Conservation (phyloP, 1,139 yeast species). For the Schwanniomyces etchellsii region DNA sequence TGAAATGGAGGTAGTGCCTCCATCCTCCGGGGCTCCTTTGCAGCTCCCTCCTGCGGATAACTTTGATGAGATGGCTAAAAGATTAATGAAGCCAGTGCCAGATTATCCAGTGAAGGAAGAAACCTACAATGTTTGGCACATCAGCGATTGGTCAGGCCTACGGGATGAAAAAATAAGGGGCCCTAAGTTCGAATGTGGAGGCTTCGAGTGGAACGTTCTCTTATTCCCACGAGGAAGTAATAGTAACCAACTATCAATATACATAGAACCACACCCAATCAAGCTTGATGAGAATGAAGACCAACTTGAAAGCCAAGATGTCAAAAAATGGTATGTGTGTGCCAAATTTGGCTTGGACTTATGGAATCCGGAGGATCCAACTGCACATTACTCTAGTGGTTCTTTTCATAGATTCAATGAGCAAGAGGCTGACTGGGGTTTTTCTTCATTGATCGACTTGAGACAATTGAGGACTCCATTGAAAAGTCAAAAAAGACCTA, state of each 20-base stretch:
- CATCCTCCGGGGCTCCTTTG: neutral
- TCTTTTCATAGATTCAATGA: slow-evolving; percentile 77
- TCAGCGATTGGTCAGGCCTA: slow-evolving; percentile 57
- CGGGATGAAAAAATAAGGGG: slow-evolving; percentile 47
- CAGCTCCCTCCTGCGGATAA: slow-evolving; percentile 27
- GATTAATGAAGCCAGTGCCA: slow-evolving; percentile 37
- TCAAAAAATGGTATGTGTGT: slow-evolving; percentile 69
- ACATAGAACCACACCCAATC: slow-evolving; percentile 56
- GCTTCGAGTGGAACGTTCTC: slow-evolving; percentile 66
- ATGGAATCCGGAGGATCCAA: slow-evolving; percentile 75
- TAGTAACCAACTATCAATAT: slow-evolving; percentile 48
- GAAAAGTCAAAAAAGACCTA: slow-evolving; percentile 7
- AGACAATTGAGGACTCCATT: slow-evolving; percentile 32
- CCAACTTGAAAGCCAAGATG: slow-evolving; percentile 12
- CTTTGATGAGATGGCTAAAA: slow-evolving; percentile 20
- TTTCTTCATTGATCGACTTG: slow-evolving; percentile 66
- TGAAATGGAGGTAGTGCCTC: neutral
- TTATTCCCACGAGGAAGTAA: slow-evolving; percentile 74
- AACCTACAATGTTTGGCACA: slow-evolving; percentile 65
- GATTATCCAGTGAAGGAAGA: slow-evolving; percentile 39
- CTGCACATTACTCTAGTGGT: slow-evolving; percentile 53
- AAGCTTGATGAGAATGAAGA: slow-evolving; percentile 25
- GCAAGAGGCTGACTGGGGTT: slow-evolving; percentile 93
- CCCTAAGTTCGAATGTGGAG: slow-evolving; percentile 57
- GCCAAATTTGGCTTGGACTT: slow-evolving; percentile 85